phyloP scores from a whole-genome alignment of 1,284 basidiomycete species.

The Quambalaria eucalypti region DNA sequence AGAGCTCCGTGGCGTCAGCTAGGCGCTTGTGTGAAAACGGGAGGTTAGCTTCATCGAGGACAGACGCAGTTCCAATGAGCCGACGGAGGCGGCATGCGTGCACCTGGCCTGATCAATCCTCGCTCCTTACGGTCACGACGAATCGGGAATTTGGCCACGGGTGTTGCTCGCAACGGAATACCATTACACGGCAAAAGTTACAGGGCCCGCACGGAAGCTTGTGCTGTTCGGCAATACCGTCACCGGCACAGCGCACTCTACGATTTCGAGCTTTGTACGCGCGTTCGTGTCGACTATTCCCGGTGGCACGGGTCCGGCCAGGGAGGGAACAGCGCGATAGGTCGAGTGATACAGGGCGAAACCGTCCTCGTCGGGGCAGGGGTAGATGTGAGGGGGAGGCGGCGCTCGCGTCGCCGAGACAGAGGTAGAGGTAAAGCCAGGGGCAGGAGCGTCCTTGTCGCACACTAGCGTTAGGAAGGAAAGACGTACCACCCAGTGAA shows the following conservation, averaged over 20 bases:
- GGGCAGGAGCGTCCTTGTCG: no score
- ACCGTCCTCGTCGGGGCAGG: slow-evolving; percentile 18
- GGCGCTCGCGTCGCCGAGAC: slow-evolving; percentile 3
- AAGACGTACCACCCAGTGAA: slow-evolving; percentile 33
- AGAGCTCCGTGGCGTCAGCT: no score
- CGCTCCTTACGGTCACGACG: no score
- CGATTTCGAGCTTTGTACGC: slow-evolving; percentile 29
- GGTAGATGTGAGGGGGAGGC: slow-evolving; percentile 29
- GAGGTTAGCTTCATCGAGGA: no score
- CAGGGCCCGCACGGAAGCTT: slow-evolving; percentile 22
- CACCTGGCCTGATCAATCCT: no score
- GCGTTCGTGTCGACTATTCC: not conserved
- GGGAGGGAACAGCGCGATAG: slow-evolving; percentile 16
- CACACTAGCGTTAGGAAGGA: slow-evolving; percentile 29
- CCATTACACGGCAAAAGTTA: slow-evolving; percentile 27
- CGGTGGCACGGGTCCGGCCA: slow-evolving; percentile 1
- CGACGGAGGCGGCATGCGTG: no score
- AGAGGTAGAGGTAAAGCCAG: not conserved
- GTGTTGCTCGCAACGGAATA: no score
- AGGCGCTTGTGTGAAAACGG: no score
- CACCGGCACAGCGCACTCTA: slow-evolving; percentile 42
- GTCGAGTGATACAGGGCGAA: slow-evolving; percentile 33
- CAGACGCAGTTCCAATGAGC: no score
- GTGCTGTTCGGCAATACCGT: slow-evolving; percentile 34
- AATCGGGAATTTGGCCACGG: no score